Evolutionary conservation across 495 filamentous ascomycete species (phyloP), one percentile per base, ranked within the genome.

Genomic region (Talaromyces stipitatus): DNA sequence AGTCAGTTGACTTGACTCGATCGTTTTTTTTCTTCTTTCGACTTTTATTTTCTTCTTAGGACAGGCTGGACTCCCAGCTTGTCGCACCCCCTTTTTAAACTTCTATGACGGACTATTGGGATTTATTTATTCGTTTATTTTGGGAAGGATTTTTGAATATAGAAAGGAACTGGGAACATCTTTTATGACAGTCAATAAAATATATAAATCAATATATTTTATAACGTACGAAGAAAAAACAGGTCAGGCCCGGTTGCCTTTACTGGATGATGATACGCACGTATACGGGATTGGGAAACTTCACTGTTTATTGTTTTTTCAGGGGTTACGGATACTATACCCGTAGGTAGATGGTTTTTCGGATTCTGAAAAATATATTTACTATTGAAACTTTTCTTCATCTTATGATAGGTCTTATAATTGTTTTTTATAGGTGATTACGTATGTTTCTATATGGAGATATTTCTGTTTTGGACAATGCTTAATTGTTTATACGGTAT

Each of bases 201-300:
- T 41, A 16, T 41, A 41, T 16, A 41, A 41, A 41, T 2, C n/a
- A 18, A 41, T 7, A 16, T 16, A 38, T 6, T 24, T 23, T 48
- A 18, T 48, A 24, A 48, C 45, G 24, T 24, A 48, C 45, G 45
- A 23, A 47, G 12, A 23, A 48, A 48, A 24, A 26, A 29, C 22
- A 51, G 22, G 27, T 51, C 48, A 51, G 48, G 48, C 48, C 48
- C 48, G 48, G 48, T 51, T 51, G 24, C 24, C 48, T 30, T 48
- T 28, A 28, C 48, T 51, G 27, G 27, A 51, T 51, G 48, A 51
- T 23, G 48, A 51, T 51, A 51, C 27, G 30, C 27, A 48, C n/a
- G n/a, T n/a, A n/a, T n/a, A n/a, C 8, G 45, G 24, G 22, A 48
- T 48, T 48, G 45, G 45, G 45, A 26, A 48, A 4, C 10, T 48